Evolutionary conservation across 2,329 filamentous ascomycete species (phyloP), one percentile per base, ranked within the genome.

Genomic region (Ascochyta viciae-villosae): DNA sequence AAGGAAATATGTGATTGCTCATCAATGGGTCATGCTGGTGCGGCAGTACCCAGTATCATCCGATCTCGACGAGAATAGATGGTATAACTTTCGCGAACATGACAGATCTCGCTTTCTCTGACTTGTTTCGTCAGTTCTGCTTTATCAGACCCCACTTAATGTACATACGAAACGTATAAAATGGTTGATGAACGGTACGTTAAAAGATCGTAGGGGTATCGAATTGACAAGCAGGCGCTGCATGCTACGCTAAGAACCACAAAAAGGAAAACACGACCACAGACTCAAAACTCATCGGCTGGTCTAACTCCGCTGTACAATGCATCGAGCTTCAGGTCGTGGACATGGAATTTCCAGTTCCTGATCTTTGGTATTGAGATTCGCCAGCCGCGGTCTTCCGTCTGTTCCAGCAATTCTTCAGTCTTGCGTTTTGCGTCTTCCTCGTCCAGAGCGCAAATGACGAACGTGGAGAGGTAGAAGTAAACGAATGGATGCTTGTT

Each of bases 381-480:
- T 6, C 43, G 54, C 68, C 70, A 72, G 0, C 61, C 66, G 3
- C 58, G 53, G n/a, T 65, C 62, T 29, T 70, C 66, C 24, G 60
- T 68, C 35, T 68, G 68, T 15, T 68, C 61, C 0, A 70, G 49
- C 0, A 72, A 16, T 0, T 15, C 53, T 0, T 16, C 47, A 0
- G 55, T 29, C 39, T 65, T 70, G n/a, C 13, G 34, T 4, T 71
- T 64, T 0, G 55, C 64, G 39, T 70, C 65, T 1, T 59, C 57
- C 1, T 39, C 19, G 15, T 66, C 61, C 0, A 43, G 33, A 0
- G 67, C 70, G 29, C 67, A 71, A 4, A 72, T 71, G 9, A 71
- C 59, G 19, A 71, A 71, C 0, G 66, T 69, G 3, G 64, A 70
- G 1, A 71, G 63, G 39, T 72, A 68, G 29, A 71, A 68, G 55